phyloP scores from a whole-genome alignment of 2,329 filamentous ascomycete genomes.

The Talaromyces sp. region DNA sequence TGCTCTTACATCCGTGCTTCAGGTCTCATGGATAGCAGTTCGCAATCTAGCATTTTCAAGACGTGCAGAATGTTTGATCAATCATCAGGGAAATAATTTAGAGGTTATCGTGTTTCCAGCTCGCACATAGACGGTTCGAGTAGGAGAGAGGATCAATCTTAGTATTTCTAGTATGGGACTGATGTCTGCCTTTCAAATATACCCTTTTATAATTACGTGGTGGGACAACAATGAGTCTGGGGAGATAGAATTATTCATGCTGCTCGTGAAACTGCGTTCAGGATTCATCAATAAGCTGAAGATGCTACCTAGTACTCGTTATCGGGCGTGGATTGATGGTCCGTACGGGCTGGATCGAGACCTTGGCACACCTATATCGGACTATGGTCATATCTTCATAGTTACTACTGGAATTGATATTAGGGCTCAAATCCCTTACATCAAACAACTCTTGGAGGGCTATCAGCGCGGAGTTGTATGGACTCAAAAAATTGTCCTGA shows the following conservation, averaged over 20 bases:
- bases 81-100: constrained; percentile 12
- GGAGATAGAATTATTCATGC: constrained; percentile 20
- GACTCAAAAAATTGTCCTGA: constrained; percentile 27
- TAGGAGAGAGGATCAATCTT: constrained; percentile 24
- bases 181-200: constrained; percentile 26
- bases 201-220: constrained; percentile 30
- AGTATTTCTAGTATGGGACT: constrained; percentile 22
- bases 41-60: constrained; percentile 19
- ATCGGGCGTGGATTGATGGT: constrained; percentile 26
- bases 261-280: constrained; percentile 25
- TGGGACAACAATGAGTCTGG: constrained; percentile 23
- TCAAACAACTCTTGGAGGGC: constrained; percentile 34
- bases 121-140: constrained; percentile 22
- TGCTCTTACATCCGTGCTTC: constrained; percentile 11
- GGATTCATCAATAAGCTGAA: constrained; percentile 21
- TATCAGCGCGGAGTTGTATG: constrained; percentile 24
- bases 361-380: constrained; percentile 18
- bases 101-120: constrained; percentile 17
- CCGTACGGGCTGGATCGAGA: constrained; percentile 26
- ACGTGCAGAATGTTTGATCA: constrained; percentile 7
- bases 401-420: constrained; percentile 37
- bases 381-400: constrained; percentile 35
- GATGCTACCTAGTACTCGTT: constrained; percentile 15
- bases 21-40: constrained; percentile 14
- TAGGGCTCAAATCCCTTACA: constrained; percentile 32